Conservation (phyloP, 257 asterid genomes). For the Gynochthodes officinalis region DNA sequence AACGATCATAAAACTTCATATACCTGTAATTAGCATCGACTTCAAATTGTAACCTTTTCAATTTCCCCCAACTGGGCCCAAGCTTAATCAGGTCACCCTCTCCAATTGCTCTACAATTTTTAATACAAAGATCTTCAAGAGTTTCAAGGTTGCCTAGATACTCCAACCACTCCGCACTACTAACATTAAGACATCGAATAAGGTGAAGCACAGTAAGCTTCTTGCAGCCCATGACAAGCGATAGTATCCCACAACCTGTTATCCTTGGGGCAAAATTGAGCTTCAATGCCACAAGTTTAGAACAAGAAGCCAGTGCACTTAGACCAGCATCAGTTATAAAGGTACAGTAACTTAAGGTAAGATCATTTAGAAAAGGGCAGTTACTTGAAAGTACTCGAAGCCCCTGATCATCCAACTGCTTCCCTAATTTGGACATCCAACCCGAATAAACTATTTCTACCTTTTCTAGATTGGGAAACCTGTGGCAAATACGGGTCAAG, state of each 20-base stretch:
- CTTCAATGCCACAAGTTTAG: constrained; percentile 55
- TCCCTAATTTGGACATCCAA: constrained; percentile 86
- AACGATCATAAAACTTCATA: constrained; percentile 62
- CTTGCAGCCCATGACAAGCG: constrained; percentile 68
- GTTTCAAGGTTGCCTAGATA: constrained; percentile 68
- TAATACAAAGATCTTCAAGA: constrained; percentile 72
- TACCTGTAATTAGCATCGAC: constrained; percentile 73
- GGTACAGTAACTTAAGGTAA: constrained; percentile 73
- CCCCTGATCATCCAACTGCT: constrained; percentile 69
- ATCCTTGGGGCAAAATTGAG: constrained; percentile 68
- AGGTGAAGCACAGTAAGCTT: constrained; percentile 58
- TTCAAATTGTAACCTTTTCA: constrained; percentile 69
- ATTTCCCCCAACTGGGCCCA: constrained; percentile 54
- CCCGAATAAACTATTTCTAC: constrained; percentile 76
- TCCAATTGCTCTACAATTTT: constrained; percentile 75
- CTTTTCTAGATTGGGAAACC: constrained; percentile 59
- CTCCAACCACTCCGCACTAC: constrained; percentile 73
- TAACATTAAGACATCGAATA: constrained; percentile 57
- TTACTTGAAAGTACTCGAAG: constrained; percentile 47
- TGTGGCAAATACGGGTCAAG: constrained; percentile 49
- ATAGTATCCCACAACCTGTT: constrained; percentile 73
- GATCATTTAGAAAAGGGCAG: constrained; percentile 56
- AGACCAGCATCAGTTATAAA: constrained; percentile 74
- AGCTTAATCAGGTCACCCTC: constrained; percentile 79
- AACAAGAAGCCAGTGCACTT: constrained; percentile 58